phyloP scores from a whole-genome alignment of 73 alveolate species.

The Durusdinium trenchii region DNA sequence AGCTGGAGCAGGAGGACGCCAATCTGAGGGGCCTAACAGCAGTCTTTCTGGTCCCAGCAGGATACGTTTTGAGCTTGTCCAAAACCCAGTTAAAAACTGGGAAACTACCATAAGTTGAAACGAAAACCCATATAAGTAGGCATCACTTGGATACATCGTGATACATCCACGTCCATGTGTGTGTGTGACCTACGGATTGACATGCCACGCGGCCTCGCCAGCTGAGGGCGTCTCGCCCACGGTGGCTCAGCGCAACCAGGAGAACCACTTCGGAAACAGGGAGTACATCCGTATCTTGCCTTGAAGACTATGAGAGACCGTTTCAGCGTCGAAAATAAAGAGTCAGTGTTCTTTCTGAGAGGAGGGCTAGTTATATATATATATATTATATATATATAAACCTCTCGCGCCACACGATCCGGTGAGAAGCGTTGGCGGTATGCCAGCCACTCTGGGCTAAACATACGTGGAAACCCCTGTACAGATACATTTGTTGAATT shows the following conservation, averaged over 20 bases:
- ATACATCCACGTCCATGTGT: neutral
- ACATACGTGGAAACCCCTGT: too few relatives aligned
- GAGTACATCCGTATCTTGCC: slow-evolving; percentile 41
- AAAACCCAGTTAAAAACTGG: neutral
- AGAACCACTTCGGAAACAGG: slow-evolving; percentile 64
- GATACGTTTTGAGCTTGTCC: neutral
- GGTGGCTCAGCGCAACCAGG: slow-evolving; percentile 39
- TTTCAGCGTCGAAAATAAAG: too few relatives aligned
- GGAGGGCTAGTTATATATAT: neutral
- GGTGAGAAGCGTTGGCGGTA: too few relatives aligned
- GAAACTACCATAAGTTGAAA: neutral
- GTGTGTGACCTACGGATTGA: too few relatives aligned
- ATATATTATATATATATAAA: too few relatives aligned
- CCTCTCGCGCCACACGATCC: too few relatives aligned
- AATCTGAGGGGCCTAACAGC: neutral
- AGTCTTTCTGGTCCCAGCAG: neutral
- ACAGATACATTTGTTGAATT: too few relatives aligned
- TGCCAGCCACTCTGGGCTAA: too few relatives aligned
- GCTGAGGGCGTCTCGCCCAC: slow-evolving; percentile 37
- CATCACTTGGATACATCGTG: neutral
- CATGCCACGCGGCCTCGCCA: neutral
- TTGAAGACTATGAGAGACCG: too few relatives aligned
- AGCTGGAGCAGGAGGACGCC: neutral
- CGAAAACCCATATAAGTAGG: neutral
- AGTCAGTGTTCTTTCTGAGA: neutral